Evolutionary conservation across 1,284 basidiomycete species (phyloP), one percentile per base, ranked within the genome.

Genomic region (Rhodotorula sp.): DNA sequence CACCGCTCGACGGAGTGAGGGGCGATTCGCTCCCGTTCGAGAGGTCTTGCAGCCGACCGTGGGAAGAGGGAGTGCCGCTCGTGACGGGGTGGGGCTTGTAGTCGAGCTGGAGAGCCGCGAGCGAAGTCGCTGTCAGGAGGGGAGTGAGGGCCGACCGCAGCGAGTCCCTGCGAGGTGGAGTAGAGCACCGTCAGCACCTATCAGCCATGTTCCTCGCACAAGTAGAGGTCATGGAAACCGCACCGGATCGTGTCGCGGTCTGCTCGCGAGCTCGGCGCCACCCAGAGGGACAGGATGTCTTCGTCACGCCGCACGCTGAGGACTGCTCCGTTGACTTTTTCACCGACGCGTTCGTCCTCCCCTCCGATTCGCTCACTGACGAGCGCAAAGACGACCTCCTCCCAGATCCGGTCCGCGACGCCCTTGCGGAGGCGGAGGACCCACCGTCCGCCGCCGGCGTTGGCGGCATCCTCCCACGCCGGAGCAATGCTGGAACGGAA

Each of bases 361-460:
- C 64, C 67, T 1, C 60, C 67, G 37, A 76, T 66, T 17, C 69
- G 42, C 57, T 77, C 73, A 17, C 75, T 74, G 20, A 77, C 74
- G 14, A 78, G 62, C 30, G 76, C 77, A 33, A 69, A 73, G 20
- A 77, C 67, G 22, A 75, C 67, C 48, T 75, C 76, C 64, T 78
- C 77, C 77, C 77, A 78, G 4, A 78, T 65, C 12, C 77, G 70
- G 62, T 78, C 76, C 7, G 76, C 73, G 46, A 78, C 69, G 15
- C 76, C 77, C 64, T 78, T 78, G n/a, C 71, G 63, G 57, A 82
- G 73, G 59, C 81, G 79, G n/a, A 82, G 75, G 60, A 78, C 77
- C 81, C 81, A 82, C 60, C 81, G 81, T 63, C 81, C 81, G 26
- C 81, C 81, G 65, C 79, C 79, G 46, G 79, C 77, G 71, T 82